Base-by-base conservation (phyloP, 148 eudicot species). In the Silene uniflora region DNA sequence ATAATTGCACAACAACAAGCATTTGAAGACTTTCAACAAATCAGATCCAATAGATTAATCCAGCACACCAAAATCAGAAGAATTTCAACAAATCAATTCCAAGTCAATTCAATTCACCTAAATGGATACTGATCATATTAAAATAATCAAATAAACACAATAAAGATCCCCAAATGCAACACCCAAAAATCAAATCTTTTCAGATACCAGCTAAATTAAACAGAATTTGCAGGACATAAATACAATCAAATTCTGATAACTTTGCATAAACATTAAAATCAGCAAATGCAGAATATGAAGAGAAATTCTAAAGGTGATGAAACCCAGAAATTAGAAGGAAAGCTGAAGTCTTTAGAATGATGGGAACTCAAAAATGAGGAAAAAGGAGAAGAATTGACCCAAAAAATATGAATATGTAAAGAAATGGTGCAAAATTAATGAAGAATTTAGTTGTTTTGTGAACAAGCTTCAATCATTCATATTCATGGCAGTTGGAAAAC, bases 171-270 rank as follows among this genome's bases (percentile, higher is more conserved):
- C 24, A 24, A 73, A 73, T 73, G 27, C 67, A 58, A 58, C 39
- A 44, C 66, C 72, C 32, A 59, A 27, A 58, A 66, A 76, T 59
- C 63, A 81, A 80, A 71, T 60, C 70, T 71, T 77, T 55, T 69
- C 0, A 77, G 35, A n/a, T 1, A 77, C 21, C 79, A 62, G 14
- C 42, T 60, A 63, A 69, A 71, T 7, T 64, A 55, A 62, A 65
- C 66, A n/a, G 54, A 79, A 6, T 69, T 62, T 55, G 60, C 46
- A 56, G n/a, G 62, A 72, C 72, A 65, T 75, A 75, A 44, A 5
- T 62, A 70, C 13, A 12, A 35, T 70, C 73, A 71, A 72, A 63
- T 72, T 18, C 75, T 25, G 58, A 44, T 42, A 62, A 22, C 12
- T 13, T 12, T 7, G 42, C 62, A 71, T 25, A 54, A 13, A 52